Evolutionary conservation across 225 moss, liverwort and hornwort genomes (phyloP).

Genomic region (Ulota crispa): DNA sequence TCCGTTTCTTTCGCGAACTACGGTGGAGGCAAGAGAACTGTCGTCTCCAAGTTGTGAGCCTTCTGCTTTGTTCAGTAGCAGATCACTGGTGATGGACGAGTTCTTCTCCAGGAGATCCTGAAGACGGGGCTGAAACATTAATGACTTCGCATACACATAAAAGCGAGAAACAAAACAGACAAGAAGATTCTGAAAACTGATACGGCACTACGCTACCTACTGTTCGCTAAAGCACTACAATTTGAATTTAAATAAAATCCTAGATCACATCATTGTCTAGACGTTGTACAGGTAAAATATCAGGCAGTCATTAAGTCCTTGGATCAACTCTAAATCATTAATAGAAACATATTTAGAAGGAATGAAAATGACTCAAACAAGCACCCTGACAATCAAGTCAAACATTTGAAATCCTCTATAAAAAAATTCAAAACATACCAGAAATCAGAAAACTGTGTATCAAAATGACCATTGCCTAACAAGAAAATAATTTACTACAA

Average conservation of each 20-base stretch:
- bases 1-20: slow-evolving; percentile 47
- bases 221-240: background rate
- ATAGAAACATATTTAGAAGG: background rate
- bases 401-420: background rate
- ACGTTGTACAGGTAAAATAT: background rate
- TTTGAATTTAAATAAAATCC: background rate
- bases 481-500: no score
- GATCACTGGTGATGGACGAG: slow-evolving; percentile 71
- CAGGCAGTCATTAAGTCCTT: background rate
- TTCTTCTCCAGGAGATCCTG: slow-evolving; percentile 84
- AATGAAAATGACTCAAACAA: background rate
- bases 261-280: background rate
- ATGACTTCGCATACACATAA: background rate
- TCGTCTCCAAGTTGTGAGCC: slow-evolving; percentile 43
- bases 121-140: slow-evolving; percentile 5
- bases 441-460: background rate
- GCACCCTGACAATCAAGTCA: background rate
- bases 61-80: slow-evolving; percentile 55
- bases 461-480: background rate
- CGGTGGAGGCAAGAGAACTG: slow-evolving; percentile 31
- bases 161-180: background rate
- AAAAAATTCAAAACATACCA: background rate
- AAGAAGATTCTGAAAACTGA: background rate
- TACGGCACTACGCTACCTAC: background rate
- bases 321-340: background rate